These are phyloP conservation scores for button mushroom (Agaricus bisporus) DNA, from an alignment of 768 basidiomycete species.

Conservation along the genomic window DNA sequence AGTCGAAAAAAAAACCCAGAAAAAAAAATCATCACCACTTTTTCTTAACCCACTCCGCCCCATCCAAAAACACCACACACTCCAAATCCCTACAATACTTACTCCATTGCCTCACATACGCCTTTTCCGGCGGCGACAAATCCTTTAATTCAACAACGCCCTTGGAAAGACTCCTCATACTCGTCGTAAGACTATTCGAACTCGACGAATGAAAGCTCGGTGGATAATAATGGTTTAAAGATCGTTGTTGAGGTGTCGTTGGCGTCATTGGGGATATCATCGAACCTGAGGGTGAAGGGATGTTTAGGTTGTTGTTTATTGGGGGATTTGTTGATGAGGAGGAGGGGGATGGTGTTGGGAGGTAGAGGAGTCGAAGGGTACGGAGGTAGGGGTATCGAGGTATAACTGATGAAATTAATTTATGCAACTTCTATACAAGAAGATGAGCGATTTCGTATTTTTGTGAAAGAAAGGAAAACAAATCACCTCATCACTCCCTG, in stretches of 20 bases:
- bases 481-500: conserved; percentile 30
- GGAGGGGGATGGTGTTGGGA: not conserved
- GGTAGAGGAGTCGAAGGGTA: conserved; percentile 20
- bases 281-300: not conserved
- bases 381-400: conserved; percentile 33
- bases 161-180: too few species aligned
- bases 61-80: conserved; percentile 9
- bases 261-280: not conserved
- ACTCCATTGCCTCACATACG: conserved; percentile 12
- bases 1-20: conserved; percentile 3
- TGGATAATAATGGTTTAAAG: not conserved
- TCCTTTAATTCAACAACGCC: not conserved
- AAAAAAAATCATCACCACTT: not conserved
- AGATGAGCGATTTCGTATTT: not conserved
- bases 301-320: not conserved
- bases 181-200: not conserved
- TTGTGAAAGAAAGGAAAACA: not conserved
- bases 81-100: conserved; percentile 8
- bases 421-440: conserved; percentile 31
- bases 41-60: conserved; percentile 6
- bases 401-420: conserved; percentile 30
- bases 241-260: not conserved
- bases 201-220: not conserved
- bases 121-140: conserved; percentile 4
- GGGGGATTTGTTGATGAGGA: not conserved